Conservation (phyloP, 2,329 filamentous ascomycete genomes). For the Endocalyx cinctus region DNA sequence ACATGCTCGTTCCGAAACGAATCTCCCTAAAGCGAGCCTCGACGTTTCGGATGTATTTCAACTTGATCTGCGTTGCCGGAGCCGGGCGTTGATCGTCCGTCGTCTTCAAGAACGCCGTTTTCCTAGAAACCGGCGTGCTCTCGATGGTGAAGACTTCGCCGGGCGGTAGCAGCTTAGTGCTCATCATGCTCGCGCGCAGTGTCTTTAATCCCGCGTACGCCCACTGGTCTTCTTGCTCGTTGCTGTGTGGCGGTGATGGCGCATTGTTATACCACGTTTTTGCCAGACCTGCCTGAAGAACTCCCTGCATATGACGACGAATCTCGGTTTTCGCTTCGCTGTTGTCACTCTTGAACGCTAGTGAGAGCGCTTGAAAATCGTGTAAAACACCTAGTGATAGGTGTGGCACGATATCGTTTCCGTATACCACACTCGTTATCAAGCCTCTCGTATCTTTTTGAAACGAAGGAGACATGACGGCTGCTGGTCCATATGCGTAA, state of each 20-base stretch:
- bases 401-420: conserved; percentile 68
- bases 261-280: conserved; percentile 55
- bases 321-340: conserved; percentile 64
- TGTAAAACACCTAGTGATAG: conserved; percentile 70
- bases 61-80: conserved; percentile 63
- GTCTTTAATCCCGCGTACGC: conserved; percentile 62
- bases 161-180: conserved; percentile 66
- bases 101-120: conserved; percentile 55
- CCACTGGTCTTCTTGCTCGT: conserved; percentile 62
- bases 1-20: conserved; percentile 67
- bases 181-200: conserved; percentile 63
- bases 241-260: conserved; percentile 27
- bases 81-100: conserved; percentile 51
- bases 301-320: conserved; percentile 60
- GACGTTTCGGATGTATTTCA: conserved; percentile 68
- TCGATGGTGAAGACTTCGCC: conserved; percentile 74
- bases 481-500: conserved; percentile 72
- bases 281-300: conserved; percentile 56
- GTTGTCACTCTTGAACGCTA: conserved; percentile 70
- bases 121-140: conserved; percentile 60
- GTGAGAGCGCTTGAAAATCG: conserved; percentile 67
- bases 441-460: conserved; percentile 67
- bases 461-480: conserved; percentile 66
- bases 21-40: conserved; percentile 67
- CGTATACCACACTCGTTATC: conserved; percentile 70